Evolutionary conservation across 192 early-diverging fungal genomes (phyloP), one percentile per base, ranked within the genome.

Genomic region (Coemansia sp.): DNA sequence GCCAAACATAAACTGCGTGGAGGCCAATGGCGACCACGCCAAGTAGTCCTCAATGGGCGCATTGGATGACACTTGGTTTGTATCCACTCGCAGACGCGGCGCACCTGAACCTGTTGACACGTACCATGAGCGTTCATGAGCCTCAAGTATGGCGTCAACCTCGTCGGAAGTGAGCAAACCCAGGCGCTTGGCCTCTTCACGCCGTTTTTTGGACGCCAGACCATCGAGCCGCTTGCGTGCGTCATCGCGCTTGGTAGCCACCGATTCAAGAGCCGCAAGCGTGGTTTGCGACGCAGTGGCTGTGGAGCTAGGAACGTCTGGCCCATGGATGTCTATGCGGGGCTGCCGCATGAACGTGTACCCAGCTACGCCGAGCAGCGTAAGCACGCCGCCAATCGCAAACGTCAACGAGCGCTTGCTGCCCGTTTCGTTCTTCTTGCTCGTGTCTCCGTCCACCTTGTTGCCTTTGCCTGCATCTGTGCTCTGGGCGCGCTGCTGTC

Each of bases 41-140:
- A 74, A 19, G 53, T 83, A 78, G 54, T 83, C 81, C 51, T 83
- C 81, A 23, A 83, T 78, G 10, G 71, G 75, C 4, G 49, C 59
- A 20, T 83, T 83, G 1, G 81, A 83, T 19, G 72, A 62, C 4
- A 84, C 71, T 64, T 78, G 79, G 62, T 70, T 81, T 2, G 70
- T 76, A 59, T 84, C 66, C 14, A 77, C 68, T 6, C 61, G 74
- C 48, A 76, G 26, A 0, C 54, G 32, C 39, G 45, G n/a, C 2
- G 47, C 47, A 14, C 16, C 16, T 0, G 22, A 23, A 26, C 53
- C 45, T 13, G 12, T 13, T 16, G 45, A 60, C 24, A 65, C 16
- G 32, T n/a, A 49, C 71, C 73, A 80, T 49, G 73, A 57, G 27
- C 47, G 62, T 23, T 80, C 77, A 10, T 80, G 66, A 3, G 61